These are phyloP conservation scores for Lichtheimia ornata DNA, from an alignment of 371 early-diverging fungal genomes.

Conservation along the genomic window DNA sequence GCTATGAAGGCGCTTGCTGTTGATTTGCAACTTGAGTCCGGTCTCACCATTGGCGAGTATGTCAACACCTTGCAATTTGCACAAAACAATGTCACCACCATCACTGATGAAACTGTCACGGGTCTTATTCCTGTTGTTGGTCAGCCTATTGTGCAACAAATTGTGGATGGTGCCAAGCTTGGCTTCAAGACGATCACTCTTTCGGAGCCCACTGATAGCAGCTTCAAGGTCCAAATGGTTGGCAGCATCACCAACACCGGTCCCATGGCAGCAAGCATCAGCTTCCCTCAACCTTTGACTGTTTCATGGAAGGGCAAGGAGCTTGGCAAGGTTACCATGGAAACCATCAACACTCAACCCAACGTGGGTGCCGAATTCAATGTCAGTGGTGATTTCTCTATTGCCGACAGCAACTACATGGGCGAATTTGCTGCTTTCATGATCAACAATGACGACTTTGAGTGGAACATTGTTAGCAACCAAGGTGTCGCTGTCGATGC, in stretches of 20 bases:
- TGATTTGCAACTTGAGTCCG: conserved; percentile 49
- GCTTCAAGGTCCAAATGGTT: conserved; percentile 49
- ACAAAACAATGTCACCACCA: conserved; percentile 47
- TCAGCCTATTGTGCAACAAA: conserved; percentile 53
- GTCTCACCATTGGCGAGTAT: conserved; percentile 55
- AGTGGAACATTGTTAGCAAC: conserved; percentile 54
- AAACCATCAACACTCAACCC: conserved; percentile 43
- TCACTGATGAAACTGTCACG: conserved; percentile 44
- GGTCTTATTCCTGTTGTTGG: conserved; percentile 55
- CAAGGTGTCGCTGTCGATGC: conserved; percentile 46
- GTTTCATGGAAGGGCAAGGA: conserved; percentile 49
- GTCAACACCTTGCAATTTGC: conserved; percentile 42
- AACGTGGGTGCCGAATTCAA: conserved; percentile 53
- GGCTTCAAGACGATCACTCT: conserved; percentile 46
- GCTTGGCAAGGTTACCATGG: conserved; percentile 54
- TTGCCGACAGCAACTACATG: conserved; percentile 47
- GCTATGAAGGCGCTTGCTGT: conserved; percentile 52
- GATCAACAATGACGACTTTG: conserved; percentile 57
- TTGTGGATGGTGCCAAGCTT: conserved; percentile 52
- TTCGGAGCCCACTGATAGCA: conserved; percentile 43
- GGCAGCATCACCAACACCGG: conserved; percentile 60
- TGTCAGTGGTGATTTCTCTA: conserved; percentile 46
- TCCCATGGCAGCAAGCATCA: conserved; percentile 56
- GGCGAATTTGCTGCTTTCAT: conserved; percentile 53
- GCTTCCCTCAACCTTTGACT: conserved; percentile 53